Evolutionary conservation across 306 rosid species (phyloP).

Genomic region (Casuarina equisetifolia): DNA sequence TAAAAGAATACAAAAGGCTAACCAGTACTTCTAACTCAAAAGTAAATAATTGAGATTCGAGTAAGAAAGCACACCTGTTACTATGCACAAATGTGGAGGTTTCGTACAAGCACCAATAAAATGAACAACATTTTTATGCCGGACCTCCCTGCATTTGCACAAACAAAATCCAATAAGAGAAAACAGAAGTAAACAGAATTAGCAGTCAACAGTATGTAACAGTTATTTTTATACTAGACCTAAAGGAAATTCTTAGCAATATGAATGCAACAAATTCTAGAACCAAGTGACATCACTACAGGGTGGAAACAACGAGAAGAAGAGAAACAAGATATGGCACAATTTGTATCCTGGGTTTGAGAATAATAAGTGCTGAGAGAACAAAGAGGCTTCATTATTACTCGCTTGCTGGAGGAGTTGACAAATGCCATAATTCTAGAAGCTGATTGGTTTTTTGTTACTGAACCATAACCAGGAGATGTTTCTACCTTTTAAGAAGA

Average conservation of each 20-base stretch:
- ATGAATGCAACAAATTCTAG: neutral
- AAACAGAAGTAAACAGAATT: neutral
- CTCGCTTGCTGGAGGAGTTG: neutral
- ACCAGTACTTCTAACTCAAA: slow-evolving; percentile 13
- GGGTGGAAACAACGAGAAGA: slow-evolving; percentile 12
- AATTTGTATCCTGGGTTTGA: neutral
- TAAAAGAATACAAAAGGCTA: slow-evolving; percentile 1
- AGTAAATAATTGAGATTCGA: slow-evolving; percentile 10
- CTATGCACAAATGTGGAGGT: slow-evolving; percentile 83
- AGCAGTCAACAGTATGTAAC: slow-evolving; percentile 13
- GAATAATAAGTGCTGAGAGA: neutral
- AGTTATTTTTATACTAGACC: neutral
- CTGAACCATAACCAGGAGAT: neutral
- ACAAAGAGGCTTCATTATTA: neutral
- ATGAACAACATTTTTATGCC: slow-evolving; percentile 85
- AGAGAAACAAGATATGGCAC: neutral
- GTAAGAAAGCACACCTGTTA: slow-evolving; percentile 64
- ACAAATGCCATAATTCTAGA: neutral
- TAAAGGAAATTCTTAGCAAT: neutral
- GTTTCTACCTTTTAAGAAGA: neutral
- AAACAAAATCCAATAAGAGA: slow-evolving; percentile 20
- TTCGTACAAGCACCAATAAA: slow-evolving; percentile 93
- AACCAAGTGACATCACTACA: neutral
- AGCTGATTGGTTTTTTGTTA: neutral
- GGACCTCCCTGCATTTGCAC: slow-evolving; percentile 78